Percentiles rank a stretch among this genome's conserved stretches.
Conservation (phyloP, 192 early-diverging fungal genomes). For the Dimargaris cristalligena region DNA sequence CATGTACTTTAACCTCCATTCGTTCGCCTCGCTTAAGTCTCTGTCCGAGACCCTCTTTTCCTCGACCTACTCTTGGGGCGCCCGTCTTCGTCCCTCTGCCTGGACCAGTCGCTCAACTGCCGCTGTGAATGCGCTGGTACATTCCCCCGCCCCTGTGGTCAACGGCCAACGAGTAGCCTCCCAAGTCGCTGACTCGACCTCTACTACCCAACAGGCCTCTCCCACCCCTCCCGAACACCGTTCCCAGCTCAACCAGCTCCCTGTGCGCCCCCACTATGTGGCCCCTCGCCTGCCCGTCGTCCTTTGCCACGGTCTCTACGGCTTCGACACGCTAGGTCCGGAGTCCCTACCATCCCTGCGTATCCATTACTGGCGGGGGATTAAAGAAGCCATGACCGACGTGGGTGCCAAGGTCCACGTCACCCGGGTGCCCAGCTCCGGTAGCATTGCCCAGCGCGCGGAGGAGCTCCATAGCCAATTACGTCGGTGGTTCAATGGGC, state of each 20-base stretch:
- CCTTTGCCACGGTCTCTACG: constrained; percentile 83
- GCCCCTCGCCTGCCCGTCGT: constrained; percentile 66
- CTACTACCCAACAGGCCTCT: not conserved
- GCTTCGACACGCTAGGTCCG: constrained; percentile 74
- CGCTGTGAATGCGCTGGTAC: not conserved
- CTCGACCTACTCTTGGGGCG: not conserved
- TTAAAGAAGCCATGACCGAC: constrained; percentile 54
- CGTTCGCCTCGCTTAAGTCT: not conserved
- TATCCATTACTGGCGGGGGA: constrained; percentile 73
- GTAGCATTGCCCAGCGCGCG: constrained; percentile 58
- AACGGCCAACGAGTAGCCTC: not conserved
- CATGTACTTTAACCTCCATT: not conserved
- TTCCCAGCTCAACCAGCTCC: constrained; percentile 9
- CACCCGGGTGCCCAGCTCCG: constrained; percentile 55
- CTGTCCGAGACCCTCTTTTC: not conserved
- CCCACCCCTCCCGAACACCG: not conserved
- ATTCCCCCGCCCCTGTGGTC: too few relatives aligned
- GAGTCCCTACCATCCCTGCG: constrained; percentile 60
- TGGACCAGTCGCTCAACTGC: not conserved
- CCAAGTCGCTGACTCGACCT: too few relatives aligned
- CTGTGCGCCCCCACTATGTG: constrained; percentile 43
- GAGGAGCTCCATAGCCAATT: constrained; percentile 53
- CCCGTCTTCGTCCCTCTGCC: not conserved
- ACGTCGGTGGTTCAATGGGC: constrained; percentile 19
- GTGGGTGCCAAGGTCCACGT: constrained; percentile 69